Percentiles rank a stretch among this genome's conserved stretches.
phyloP scores from a whole-genome alignment of 1,139 yeast genomes.

The Blastobotrys raffinosifermentans region DNA sequence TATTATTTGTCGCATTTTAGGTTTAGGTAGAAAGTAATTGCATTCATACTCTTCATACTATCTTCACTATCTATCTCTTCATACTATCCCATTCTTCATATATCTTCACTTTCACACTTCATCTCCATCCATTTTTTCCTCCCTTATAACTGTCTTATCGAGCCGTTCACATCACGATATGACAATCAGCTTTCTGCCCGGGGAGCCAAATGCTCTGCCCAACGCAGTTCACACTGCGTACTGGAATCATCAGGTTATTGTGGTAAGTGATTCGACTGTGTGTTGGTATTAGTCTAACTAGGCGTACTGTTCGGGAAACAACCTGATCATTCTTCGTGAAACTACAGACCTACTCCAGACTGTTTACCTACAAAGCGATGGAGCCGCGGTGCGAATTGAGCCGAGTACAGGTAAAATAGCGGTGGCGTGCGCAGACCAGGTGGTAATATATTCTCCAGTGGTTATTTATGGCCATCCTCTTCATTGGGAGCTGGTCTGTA shows the following conservation, averaged over 20 bases:
- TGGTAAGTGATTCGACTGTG: conserved; percentile 30
- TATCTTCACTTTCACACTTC: neutral
- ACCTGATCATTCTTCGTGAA: conserved; percentile 58
- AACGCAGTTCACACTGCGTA: conserved; percentile 54
- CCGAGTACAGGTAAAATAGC: conserved; percentile 44
- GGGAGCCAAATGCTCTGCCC: conserved; percentile 62
- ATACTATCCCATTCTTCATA: neutral
- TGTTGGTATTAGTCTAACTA: conserved; percentile 8
- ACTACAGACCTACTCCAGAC: conserved; percentile 61
- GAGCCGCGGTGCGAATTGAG: conserved; percentile 61
- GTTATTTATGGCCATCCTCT: conserved; percentile 23
- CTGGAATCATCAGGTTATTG: conserved; percentile 64
- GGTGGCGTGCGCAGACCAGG: conserved; percentile 37
- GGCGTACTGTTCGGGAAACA: conserved; percentile 85
- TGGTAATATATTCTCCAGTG: conserved; percentile 24
- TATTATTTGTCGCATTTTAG: conserved; percentile 24
- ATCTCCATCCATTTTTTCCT: neutral
- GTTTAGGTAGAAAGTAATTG: conserved; percentile 9
- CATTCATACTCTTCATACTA: neutral
- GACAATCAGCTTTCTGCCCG: conserved; percentile 60
- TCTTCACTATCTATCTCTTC: neutral
- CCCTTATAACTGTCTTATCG: neutral
- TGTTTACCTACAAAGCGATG: conserved; percentile 61
- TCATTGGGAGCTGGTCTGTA: conserved; percentile 11
- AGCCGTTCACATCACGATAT: conserved; percentile 11